Evolutionary conservation across 1,139 yeast genomes (phyloP).

Genomic region (Lodderomyces parapsilosis): DNA sequence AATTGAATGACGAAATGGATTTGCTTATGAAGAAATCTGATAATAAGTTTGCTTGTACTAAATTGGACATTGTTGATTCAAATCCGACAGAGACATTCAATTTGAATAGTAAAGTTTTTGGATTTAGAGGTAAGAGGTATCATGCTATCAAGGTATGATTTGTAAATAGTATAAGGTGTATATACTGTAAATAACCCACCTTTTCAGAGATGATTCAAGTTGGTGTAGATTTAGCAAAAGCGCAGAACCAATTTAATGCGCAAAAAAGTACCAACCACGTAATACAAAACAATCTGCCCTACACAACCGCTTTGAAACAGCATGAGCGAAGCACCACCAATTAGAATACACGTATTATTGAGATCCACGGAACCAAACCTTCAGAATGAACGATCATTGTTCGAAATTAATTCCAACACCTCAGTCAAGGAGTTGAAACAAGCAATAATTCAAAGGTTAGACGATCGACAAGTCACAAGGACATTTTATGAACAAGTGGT

Average conservation of each 20-base stretch:
- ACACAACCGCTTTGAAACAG: too few species aligned
- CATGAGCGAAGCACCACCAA: not conserved
- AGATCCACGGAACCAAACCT: slow-evolving; percentile 19
- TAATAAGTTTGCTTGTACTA: slow-evolving; percentile 80
- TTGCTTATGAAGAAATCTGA: slow-evolving; percentile 71
- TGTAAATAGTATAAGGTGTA: slow-evolving; percentile 2
- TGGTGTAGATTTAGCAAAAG: too few species aligned
- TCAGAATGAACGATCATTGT: slow-evolving; percentile 22
- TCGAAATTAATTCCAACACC: slow-evolving; percentile 24
- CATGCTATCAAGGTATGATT: slow-evolving; percentile 58
- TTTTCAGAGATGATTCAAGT: too few species aligned
- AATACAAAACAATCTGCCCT: not conserved
- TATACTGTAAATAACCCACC: slow-evolving; percentile 16
- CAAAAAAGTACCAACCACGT: not conserved
- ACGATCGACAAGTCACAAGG: slow-evolving; percentile 24
- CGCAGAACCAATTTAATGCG: too few species aligned
- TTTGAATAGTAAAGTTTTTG: slow-evolving; percentile 85
- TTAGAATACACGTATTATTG: slow-evolving; percentile 13
- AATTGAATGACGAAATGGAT: slow-evolving; percentile 67
- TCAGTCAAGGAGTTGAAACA: slow-evolving; percentile 24
- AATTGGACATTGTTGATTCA: slow-evolving; percentile 89
- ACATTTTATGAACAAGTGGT: slow-evolving; percentile 31
- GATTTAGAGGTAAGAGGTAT: slow-evolving; percentile 94
- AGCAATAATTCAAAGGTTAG: slow-evolving; percentile 23
- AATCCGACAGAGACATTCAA: slow-evolving; percentile 93